Percentiles rank a stretch among this genome's conserved stretches.
These are phyloP conservation scores for Pseudocercospora fuligena DNA, from an alignment of 2,329 filamentous ascomycete species.

Conservation along the genomic window DNA sequence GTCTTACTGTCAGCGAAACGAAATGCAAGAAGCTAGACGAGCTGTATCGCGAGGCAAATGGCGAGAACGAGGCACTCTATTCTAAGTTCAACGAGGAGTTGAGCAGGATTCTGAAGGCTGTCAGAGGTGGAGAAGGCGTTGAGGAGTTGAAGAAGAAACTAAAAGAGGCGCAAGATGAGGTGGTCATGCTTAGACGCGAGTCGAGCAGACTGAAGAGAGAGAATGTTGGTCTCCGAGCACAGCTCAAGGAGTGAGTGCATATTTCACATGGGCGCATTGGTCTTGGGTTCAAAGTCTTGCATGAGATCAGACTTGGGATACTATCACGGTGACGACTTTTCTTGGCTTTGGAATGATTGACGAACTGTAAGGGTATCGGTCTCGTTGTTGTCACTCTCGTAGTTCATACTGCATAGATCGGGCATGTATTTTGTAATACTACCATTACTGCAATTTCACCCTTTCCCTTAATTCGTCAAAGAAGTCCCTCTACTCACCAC, in stretches of 20 bases:
- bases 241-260: constrained; percentile 46
- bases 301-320: background rate
- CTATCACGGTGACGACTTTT: background rate
- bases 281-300: background rate
- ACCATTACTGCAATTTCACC: too few species aligned
- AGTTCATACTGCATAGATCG: background rate
- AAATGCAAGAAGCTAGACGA: constrained; percentile 85
- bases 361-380: background rate
- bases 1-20: constrained; percentile 72
- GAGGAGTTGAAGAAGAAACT: constrained; percentile 75
- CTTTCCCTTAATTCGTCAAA: too few species aligned
- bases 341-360: background rate
- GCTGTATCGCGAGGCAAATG: constrained; percentile 82
- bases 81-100: constrained; percentile 92
- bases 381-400: background rate
- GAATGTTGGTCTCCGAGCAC: constrained; percentile 67
- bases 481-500: too few species aligned
- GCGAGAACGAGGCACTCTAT: constrained; percentile 92
- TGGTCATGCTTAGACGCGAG: constrained; percentile 78
- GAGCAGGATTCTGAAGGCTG: constrained; percentile 76
- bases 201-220: constrained; percentile 83
- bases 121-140: constrained; percentile 76
- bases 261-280: background rate
- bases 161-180: constrained; percentile 77
- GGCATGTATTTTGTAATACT: background rate